A percentile compares a stretch with the other conserved stretches of the same genome.
These are phyloP conservation scores for Colletotrichum sp. DNA, from an alignment of 2,329 filamentous ascomycete species.

Conservation along the genomic window DNA sequence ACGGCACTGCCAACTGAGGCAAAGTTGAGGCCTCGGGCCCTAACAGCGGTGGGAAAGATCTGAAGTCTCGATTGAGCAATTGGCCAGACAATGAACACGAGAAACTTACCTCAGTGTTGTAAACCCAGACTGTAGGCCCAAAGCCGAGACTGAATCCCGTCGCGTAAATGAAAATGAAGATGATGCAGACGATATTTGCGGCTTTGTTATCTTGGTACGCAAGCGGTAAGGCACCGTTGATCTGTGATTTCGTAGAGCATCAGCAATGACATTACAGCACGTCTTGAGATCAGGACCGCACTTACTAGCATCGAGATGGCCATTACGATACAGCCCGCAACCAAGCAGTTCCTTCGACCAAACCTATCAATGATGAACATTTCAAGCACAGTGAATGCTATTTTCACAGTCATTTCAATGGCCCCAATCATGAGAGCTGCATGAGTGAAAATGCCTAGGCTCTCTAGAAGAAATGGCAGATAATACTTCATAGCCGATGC, in stretches of 20 bases:
- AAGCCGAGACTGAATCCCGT: conserved; percentile 64
- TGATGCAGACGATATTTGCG: conserved; percentile 56
- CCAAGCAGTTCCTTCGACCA: conserved; percentile 54
- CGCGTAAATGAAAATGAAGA: conserved; percentile 64
- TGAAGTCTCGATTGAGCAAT: conserved; percentile 18
- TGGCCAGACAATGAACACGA: neutral
- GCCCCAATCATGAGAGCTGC: conserved; percentile 58
- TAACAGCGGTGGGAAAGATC: conserved; percentile 64
- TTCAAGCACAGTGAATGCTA: conserved; percentile 59
- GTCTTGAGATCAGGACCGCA: neutral
- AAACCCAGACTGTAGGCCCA: conserved; percentile 63
- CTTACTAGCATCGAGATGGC: conserved; percentile 56
- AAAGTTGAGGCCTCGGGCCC: conserved; percentile 61
- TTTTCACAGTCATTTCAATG: conserved; percentile 63
- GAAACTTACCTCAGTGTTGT: conserved; percentile 58
- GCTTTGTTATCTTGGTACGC: conserved; percentile 53
- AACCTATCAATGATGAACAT: conserved; percentile 61
- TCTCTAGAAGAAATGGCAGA: conserved; percentile 57
- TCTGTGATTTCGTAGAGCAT: conserved; percentile 33
- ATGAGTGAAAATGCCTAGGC: conserved; percentile 53
- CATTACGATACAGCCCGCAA: conserved; percentile 57
- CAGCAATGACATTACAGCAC: neutral
- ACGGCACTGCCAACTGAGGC: conserved; percentile 60
- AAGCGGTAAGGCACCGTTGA: conserved; percentile 59
- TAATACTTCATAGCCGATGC: conserved; percentile 67